These are phyloP conservation scores for Trametes meyenii DNA, from an alignment of 768 basidiomycete genomes.

Conservation along the genomic window DNA sequence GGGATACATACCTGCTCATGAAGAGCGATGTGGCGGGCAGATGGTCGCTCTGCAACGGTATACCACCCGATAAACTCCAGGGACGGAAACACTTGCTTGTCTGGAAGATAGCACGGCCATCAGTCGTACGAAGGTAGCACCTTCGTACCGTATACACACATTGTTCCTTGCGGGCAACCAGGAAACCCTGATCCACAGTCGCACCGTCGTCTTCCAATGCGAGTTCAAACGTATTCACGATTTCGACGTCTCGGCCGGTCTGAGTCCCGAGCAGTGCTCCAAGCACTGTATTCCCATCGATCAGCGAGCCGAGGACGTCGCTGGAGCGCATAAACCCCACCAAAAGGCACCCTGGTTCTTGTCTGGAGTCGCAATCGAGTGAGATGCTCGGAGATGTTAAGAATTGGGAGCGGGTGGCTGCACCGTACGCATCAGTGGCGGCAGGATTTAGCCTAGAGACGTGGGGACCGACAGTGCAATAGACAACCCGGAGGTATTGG, in stretches of 20 bases:
- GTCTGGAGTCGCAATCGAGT: conserved; percentile 82
- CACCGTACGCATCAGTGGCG: conserved; percentile 31
- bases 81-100: conserved; percentile 98
- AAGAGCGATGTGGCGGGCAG: conserved; percentile 73
- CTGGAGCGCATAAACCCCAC: conserved; percentile 40
- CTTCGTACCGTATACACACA: conserved; percentile 48
- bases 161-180: conserved; percentile 83
- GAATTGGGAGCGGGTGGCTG: conserved; percentile 94
- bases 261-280: conserved; percentile 95
- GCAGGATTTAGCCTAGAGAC: not conserved
- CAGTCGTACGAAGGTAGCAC: no score
- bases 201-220: conserved; percentile 61
- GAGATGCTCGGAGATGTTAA: conserved; percentile 96
- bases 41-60: conserved; percentile 77
- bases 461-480: conserved; percentile 63
- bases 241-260: conserved; percentile 92
- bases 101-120: conserved; percentile 43
- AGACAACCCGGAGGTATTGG: conserved; percentile 72
- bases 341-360: conserved; percentile 61
- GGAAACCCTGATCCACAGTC: conserved; percentile 78
- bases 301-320: not conserved
- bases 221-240: conserved; percentile 95
- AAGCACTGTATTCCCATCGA: conserved; percentile 59
- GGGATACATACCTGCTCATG: conserved; percentile 73
- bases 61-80: conserved; percentile 99